These are phyloP conservation scores for Acacia confusa DNA, from an alignment of 306 rosid genomes.

Conservation along the genomic window DNA sequence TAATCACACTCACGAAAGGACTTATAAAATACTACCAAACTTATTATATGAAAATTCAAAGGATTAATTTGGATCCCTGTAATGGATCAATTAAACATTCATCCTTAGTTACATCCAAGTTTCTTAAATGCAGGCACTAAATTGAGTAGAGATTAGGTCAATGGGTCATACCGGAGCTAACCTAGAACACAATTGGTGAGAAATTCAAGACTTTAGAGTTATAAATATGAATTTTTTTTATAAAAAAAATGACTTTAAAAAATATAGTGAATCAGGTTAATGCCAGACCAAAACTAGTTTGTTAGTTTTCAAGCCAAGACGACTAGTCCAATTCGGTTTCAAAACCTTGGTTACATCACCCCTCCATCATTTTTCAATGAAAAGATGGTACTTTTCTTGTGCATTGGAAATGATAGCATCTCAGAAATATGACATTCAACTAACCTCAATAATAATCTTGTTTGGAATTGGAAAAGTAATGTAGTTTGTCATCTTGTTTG, in stretches of 20 bases:
- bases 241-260: too few species aligned
- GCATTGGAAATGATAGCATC: background rate
- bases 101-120: too few species aligned
- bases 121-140: too few species aligned
- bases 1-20: background rate
- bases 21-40: background rate
- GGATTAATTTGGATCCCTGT: background rate
- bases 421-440: background rate
- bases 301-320: accelerated
- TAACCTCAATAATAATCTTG: background rate
- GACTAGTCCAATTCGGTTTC: too few species aligned
- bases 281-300: too few species aligned
- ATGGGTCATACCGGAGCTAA: too few species aligned
- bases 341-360: background rate
- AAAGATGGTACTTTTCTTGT: background rate
- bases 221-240: too few species aligned
- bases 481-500: background rate
- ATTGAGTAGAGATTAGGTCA: too few species aligned
- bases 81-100: background rate
- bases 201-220: too few species aligned
- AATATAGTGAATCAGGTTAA: too few species aligned
- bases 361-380: background rate
- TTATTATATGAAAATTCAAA: background rate
- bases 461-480: background rate
- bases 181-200: too few species aligned